Evolutionary conservation across 2,329 filamentous ascomycete species (phyloP).

Genomic region (Clonostachys chloroleuca): DNA sequence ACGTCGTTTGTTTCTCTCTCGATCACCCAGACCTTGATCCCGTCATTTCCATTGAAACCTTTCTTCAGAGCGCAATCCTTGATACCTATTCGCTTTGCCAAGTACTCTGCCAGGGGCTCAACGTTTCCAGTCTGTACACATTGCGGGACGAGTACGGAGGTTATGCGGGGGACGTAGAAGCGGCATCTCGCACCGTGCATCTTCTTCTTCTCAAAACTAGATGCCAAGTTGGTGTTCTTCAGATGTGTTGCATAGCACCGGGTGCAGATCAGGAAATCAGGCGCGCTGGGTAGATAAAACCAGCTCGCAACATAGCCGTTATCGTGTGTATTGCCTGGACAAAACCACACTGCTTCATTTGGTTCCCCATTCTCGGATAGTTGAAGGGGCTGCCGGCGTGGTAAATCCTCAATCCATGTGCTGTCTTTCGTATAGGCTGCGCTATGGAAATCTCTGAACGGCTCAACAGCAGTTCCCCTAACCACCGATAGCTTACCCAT

Average conservation of each 20-base stretch:
- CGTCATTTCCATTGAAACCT: constrained; percentile 11
- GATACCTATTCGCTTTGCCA: constrained; percentile 15
- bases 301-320: constrained; percentile 14
- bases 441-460: background rate
- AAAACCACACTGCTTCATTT: constrained; percentile 14
- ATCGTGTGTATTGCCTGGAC: constrained; percentile 20
- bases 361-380: constrained; percentile 13
- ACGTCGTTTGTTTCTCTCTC: constrained; percentile 13
- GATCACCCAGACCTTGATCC: constrained; percentile 21
- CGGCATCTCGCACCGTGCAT: constrained; percentile 15
- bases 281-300: constrained; percentile 16
- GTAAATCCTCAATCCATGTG: background rate
- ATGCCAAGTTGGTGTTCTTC: constrained; percentile 15
- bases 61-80: constrained; percentile 18
- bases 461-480: background rate
- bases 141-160: constrained; percentile 22
- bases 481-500: background rate
- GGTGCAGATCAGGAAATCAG: constrained; percentile 30
- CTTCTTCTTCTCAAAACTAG: constrained; percentile 16
- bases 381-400: background rate
- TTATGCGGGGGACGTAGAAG: constrained; percentile 24
- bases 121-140: constrained; percentile 17
- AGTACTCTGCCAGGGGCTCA: constrained; percentile 15
- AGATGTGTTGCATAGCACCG: constrained; percentile 33
- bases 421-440: background rate